Evolutionary conservation across 2,329 filamentous ascomycete genomes (phyloP), one percentile per base, ranked within the genome.

Genomic region (Monosporascus sp.): DNA sequence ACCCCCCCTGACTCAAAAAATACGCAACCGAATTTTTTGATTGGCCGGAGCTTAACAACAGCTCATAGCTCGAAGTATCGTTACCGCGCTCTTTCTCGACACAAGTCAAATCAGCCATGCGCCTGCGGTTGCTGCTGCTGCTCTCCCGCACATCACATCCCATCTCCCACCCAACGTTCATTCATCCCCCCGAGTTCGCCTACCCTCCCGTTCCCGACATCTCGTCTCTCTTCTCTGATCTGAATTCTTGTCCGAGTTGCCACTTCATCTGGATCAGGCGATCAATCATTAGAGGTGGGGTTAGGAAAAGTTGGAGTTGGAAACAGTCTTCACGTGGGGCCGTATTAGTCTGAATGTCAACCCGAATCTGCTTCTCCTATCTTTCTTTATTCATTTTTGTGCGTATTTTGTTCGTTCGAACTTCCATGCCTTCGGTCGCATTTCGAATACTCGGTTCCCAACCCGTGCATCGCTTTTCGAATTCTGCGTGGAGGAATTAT

Each of bases 11-110:
- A n/a, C n/a, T n/a, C n/a, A n/a, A n/a, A n/a, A n/a, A n/a, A n/a
- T n/a, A 51, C 45, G 38, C 52, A 17, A 48, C 60, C 56, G 62
- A 69, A 63, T 72, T 73, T 74, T 73, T 63, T 73, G 66, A 75
- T 73, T 75, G 72, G 72, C 48, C 64, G 44, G 58, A 55, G 57
- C 57, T 63, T 52, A 60, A 64, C 63, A 52, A 62, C 64, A 64
- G 52, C 54, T 57, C 51, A 46, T 54, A 31, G 27, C 37, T 50
- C 27, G 31, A 55, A 49, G 52, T 55, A 54, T 49, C 47, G 27
- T 54, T 53, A 46, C 50, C 51, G 54, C 51, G 52, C 51, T 57
- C 51, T 51, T 57, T 47, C 50, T 52, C 41, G 55, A 31, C 54
- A 48, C 54, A 57, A 60, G 63, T 59, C 60, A 63, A 64, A 63